phyloP scores from a whole-genome alignment of 257 asterid species.

The Primulina tabacum region DNA sequence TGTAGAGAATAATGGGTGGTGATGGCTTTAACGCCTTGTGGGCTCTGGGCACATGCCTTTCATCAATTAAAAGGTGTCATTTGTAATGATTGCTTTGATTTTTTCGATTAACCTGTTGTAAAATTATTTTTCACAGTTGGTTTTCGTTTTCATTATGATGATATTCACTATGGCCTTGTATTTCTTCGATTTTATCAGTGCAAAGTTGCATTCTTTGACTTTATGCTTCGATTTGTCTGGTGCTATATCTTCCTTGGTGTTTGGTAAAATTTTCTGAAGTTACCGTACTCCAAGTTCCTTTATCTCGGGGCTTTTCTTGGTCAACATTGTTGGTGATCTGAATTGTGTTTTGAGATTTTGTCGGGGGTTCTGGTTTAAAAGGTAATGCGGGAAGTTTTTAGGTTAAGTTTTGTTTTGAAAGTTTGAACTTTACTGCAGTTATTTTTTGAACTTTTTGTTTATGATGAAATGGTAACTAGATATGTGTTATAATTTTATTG shows the following conservation, averaged over 20 bases:
- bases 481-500: conserved; percentile 1
- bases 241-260: conserved; percentile 42
- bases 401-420: not conserved
- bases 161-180: conserved; percentile 29
- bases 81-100: conserved; percentile 27
- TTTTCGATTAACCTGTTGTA: conserved; percentile 16
- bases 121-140: conserved; percentile 26
- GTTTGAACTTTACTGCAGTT: not conserved
- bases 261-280: conserved; percentile 32
- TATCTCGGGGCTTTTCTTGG: conserved; percentile 19
- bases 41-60: conserved; percentile 52
- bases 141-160: conserved; percentile 32
- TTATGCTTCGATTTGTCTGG: conserved; percentile 26
- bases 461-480: conserved; percentile 2
- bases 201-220: conserved; percentile 44
- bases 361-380: conserved; percentile 17
- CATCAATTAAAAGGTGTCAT: conserved; percentile 52
- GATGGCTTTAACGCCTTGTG: conserved; percentile 44
- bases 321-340: conserved; percentile 21
- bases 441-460: not conserved
- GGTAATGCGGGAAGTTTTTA: conserved; percentile 24
- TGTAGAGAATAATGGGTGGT: conserved; percentile 44
- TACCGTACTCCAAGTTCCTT: conserved; percentile 21
- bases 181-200: conserved; percentile 33
- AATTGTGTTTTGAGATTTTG: conserved; percentile 24